Base-by-base conservation (phyloP, 2,329 filamentous ascomycete species). In the Colletotrichum gloeosporioides region DNA sequence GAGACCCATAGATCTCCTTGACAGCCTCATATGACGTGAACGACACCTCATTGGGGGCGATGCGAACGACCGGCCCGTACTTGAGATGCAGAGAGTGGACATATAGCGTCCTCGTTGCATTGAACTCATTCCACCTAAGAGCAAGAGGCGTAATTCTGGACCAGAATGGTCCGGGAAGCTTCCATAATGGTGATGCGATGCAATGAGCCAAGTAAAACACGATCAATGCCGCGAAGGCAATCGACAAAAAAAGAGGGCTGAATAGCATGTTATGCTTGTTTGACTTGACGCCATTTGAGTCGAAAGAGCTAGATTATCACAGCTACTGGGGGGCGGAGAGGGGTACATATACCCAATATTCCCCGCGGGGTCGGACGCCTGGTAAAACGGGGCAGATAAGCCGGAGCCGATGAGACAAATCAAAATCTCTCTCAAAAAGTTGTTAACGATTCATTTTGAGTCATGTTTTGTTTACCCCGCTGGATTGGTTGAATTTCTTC, bases 1-100 rank as follows among this genome's bases (percentile, higher is more conserved):
- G 88, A 0, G 89, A 90, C 77, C 88, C 88, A 81, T 93, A 93
- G 61, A 93, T 93, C 83, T 92, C 90, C 79, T 91, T 93, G 67
- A 93, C 82, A 0, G 89, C 92, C 15, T 87, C 85, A 9, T 86
- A 83, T 3, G 90, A 91, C 0, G 90, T 88, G 78, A 93, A 93
- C 0, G 90, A 90, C 4, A 92, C 89, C 82, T 93, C 91, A 74
- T 88, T 88, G 0, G 91, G 91, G 0, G 87, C 88, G 34, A 93
- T 81, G 7, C 92, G 88, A n/a, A 93, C 90, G 0, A 90, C 88
- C 0, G 90, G 88, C 0, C 92, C 92, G 76, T 92, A 92, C 62
- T 81, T 83, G 67, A 85, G 78, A 80, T 93, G 92, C n/a, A 93
- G 84, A 1, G 78, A 72, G 78, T 93, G 91, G 32, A 93, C 86